Evolutionary conservation across 129 eudicot species (phyloP).

Genomic region (Chrysanthemum seticuspe): DNA sequence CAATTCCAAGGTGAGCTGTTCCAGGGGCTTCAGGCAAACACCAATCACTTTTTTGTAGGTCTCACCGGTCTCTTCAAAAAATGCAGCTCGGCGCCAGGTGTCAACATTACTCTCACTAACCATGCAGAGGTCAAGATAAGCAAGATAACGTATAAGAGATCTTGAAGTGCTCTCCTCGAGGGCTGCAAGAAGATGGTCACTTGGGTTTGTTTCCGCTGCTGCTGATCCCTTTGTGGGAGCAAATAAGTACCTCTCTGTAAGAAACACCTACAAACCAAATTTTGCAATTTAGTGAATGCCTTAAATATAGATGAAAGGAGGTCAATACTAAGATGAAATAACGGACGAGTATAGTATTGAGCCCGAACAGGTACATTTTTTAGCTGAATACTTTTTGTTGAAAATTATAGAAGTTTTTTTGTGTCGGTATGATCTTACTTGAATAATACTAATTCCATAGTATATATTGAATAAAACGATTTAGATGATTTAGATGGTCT

Average conservation of each 20-base stretch:
- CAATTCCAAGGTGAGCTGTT: conserved; percentile 58
- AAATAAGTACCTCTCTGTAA: conserved; percentile 68
- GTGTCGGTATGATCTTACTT: too few species aligned
- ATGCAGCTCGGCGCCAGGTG: conserved; percentile 92
- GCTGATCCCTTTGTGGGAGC: conserved; percentile 97
- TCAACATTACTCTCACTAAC: conserved; percentile 88
- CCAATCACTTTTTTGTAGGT: conserved; percentile 82
- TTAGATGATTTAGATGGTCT: too few species aligned
- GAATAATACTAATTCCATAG: too few species aligned
- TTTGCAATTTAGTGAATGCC: not conserved
- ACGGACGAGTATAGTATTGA: too few species aligned
- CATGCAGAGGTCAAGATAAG: conserved; percentile 88
- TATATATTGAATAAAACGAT: too few species aligned
- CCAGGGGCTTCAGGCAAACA: conserved; percentile 75
- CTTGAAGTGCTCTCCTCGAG: conserved; percentile 65
- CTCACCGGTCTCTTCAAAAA: conserved; percentile 89
- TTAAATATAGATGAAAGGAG: not conserved
- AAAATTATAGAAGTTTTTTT: too few species aligned
- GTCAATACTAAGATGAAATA: not conserved
- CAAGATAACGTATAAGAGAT: conserved; percentile 74
- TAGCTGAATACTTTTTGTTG: too few species aligned
- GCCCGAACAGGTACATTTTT: too few species aligned
- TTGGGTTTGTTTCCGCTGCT: conserved; percentile 90
- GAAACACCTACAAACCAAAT: conserved; percentile 60
- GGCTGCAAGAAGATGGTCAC: conserved; percentile 81